Evolutionary conservation across 2,329 filamentous ascomycete genomes (phyloP).

Genomic region (Exserohilum rostratum): DNA sequence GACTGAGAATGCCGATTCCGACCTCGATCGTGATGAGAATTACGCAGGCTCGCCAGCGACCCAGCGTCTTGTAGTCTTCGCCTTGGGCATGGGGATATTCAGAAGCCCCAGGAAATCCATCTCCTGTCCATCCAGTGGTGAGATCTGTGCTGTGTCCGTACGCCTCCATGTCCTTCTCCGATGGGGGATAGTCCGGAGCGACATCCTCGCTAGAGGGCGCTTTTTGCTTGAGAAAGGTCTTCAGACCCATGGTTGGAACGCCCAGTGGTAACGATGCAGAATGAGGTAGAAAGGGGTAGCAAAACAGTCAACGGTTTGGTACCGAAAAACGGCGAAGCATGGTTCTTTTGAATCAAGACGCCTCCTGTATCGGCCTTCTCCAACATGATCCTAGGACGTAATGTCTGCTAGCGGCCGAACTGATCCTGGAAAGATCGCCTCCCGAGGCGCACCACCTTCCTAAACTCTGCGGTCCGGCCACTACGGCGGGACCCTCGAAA

Average conservation of each 20-base stretch:
- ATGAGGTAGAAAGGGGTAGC: background rate
- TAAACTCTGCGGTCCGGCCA: constrained; percentile 9
- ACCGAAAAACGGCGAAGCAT: constrained; percentile 15
- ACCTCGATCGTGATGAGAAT: constrained; percentile 42
- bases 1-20: constrained; percentile 37
- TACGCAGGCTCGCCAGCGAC: constrained; percentile 37
- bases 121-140: constrained; percentile 33
- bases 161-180: constrained; percentile 26
- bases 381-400: constrained; percentile 24
- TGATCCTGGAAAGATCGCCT: constrained; percentile 29
- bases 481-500: constrained; percentile 1
- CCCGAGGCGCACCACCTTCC: constrained; percentile 5
- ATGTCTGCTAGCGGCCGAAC: constrained; percentile 32
- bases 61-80: constrained; percentile 35
- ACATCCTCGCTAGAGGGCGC: constrained; percentile 15
- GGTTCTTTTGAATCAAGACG: constrained; percentile 25
- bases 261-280: background rate
- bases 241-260: constrained; percentile 32
- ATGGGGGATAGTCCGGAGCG: constrained; percentile 23
- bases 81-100: constrained; percentile 27
- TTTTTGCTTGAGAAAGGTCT: constrained; percentile 27
- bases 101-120: constrained; percentile 28
- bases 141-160: constrained; percentile 33
- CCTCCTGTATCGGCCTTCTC: constrained; percentile 38
- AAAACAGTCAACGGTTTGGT: constrained; percentile 2